Conservation (phyloP, 345 rosid genomes). For the Aurinia saxatilis region DNA sequence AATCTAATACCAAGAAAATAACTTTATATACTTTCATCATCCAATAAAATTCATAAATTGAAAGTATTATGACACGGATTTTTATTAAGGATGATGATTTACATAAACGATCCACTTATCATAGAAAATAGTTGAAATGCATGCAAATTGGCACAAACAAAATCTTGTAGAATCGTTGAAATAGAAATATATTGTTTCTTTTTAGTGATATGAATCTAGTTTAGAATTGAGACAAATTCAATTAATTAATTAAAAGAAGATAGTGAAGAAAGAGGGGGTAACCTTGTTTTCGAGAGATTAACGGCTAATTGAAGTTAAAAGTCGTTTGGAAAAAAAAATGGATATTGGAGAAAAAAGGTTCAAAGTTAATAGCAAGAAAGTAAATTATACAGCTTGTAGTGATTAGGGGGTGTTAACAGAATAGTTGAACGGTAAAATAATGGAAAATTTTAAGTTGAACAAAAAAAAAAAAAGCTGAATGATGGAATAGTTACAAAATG, state of each 20-base stretch:
- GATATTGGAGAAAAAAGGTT: neutral
- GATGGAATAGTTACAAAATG: too few relatives aligned
- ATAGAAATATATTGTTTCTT: neutral
- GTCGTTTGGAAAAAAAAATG: neutral
- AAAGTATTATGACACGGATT: constrained; percentile 3
- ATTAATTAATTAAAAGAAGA: neutral
- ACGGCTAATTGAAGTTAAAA: neutral
- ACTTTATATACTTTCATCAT: constrained; percentile 13
- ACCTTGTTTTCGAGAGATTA: neutral
- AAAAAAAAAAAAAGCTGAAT: too few relatives aligned
- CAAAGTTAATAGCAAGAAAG: neutral
- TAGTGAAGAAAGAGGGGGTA: neutral
- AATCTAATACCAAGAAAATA: constrained; percentile 11
- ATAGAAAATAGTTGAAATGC: neutral
- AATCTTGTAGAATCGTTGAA: neutral
- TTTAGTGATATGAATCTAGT: neutral
- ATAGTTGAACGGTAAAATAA: too few relatives aligned
- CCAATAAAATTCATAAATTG: neutral
- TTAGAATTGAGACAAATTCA: neutral
- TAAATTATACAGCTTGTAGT: too few relatives aligned
- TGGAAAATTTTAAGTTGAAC: too few relatives aligned
- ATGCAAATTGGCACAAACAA: neutral
- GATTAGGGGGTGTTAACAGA: too few relatives aligned
- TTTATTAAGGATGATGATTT: neutral
- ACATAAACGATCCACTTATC: constrained; percentile 2